phyloP scores from a whole-genome alignment of 257 asterid species.

The Lithospermum erythrorhizon region DNA sequence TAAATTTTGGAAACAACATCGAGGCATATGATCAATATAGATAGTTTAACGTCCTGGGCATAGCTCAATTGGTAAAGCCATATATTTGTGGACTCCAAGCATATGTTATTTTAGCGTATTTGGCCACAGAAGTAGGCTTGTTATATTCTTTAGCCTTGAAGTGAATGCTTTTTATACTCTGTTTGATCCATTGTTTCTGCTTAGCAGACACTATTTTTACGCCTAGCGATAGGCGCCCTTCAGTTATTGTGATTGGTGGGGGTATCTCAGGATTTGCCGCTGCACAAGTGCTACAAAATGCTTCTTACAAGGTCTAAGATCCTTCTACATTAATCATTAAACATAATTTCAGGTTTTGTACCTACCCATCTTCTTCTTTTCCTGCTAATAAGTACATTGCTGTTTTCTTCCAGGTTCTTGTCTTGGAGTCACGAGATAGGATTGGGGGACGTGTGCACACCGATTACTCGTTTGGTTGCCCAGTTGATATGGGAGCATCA shows the following conservation, averaged over 20 bases:
- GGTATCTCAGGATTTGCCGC: conserved; percentile 99
- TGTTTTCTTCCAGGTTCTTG: conserved; percentile 45
- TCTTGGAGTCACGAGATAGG: conserved; percentile 89
- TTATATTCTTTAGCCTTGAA: not conserved
- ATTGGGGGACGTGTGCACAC: conserved; percentile 95
- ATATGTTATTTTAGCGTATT: not conserved
- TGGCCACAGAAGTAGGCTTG: too few relatives aligned
- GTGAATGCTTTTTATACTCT: not conserved
- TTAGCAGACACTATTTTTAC: conserved; percentile 38
- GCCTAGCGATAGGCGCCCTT: conserved; percentile 50
- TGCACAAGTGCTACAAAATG: conserved; percentile 68
- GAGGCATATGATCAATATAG: too few relatives aligned
- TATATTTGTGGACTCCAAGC: not conserved
- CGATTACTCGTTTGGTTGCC: conserved; percentile 93
- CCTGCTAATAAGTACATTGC: conserved; percentile 8
- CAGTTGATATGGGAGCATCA: conserved; percentile 99
- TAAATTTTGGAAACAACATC: not conserved
- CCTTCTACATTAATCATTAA: conserved; percentile 3
- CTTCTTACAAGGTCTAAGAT: conserved; percentile 58
- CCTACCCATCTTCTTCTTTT: conserved; percentile 3
- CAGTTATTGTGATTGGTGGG: conserved; percentile 87
- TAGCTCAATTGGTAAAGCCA: too few relatives aligned
- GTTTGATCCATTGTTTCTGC: conserved; percentile 3
- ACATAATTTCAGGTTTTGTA: not conserved
- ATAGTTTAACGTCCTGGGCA: too few relatives aligned